A percentile compares a stretch with the other conserved stretches of the same genome.
Evolutionary conservation across 805 yeast species (phyloP).

Genomic region (Metschnikowia peoriensis): DNA sequence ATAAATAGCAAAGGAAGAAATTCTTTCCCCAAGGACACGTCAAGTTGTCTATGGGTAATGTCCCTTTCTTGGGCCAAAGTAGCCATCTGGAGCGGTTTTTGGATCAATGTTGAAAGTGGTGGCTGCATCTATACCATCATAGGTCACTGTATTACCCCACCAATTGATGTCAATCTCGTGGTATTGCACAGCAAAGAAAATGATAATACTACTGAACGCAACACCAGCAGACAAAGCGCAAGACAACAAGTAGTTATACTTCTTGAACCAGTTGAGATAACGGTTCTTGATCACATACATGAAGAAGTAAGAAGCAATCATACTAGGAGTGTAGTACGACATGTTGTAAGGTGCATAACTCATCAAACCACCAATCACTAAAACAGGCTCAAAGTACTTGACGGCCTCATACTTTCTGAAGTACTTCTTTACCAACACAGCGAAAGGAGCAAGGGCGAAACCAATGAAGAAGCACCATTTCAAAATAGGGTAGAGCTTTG

Average conservation of each 20-base stretch:
- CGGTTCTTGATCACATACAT: constrained; percentile 38
- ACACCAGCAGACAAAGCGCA: constrained; percentile 45
- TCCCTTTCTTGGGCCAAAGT: constrained; percentile 37
- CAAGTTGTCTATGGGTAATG: background rate
- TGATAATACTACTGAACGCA: constrained; percentile 37
- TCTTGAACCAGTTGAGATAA: constrained; percentile 43
- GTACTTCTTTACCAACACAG: constrained; percentile 40
- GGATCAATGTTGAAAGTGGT: background rate
- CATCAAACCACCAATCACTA: constrained; percentile 47
- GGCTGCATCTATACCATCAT: constrained; percentile 34
- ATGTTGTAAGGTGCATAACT: constrained; percentile 56
- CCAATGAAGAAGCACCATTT: constrained; percentile 40
- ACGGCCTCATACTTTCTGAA: constrained; percentile 27
- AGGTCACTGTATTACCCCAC: constrained; percentile 62
- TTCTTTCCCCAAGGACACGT: no score
- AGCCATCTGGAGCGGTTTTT: constrained; percentile 29
- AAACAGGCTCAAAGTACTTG: constrained; percentile 33
- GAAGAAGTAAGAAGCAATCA: constrained; percentile 29
- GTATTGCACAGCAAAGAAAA: constrained; percentile 31
- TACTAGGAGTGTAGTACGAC: constrained; percentile 13
- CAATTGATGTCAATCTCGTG: constrained; percentile 36
- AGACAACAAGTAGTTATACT: constrained; percentile 43
- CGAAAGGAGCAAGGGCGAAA: constrained; percentile 32
- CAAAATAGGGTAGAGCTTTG: constrained; percentile 12
- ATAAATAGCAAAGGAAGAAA: no score